Base-by-base conservation (phyloP, 202 grass and related monocot genomes). In the Brachypodium distachyon region DNA sequence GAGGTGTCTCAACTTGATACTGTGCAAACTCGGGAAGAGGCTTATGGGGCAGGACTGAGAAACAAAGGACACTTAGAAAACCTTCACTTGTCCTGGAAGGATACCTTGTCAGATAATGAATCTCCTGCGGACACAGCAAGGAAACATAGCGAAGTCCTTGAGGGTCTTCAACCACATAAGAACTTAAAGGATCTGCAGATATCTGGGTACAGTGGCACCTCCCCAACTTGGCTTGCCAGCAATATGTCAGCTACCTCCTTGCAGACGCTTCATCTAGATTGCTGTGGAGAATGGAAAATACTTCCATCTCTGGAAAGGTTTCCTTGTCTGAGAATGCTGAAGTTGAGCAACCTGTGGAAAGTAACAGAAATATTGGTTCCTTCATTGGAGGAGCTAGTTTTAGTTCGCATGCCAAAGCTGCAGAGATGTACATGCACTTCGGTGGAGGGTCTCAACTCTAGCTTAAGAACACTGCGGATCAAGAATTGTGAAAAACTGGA, bases 131-230 rank as follows among this genome's bases (percentile, higher is more conserved):
- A 13, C 6, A 38, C 4, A 32, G 19, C 16, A 42, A 73, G 27
- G 32, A n/a, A n/a, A n/a, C n/a, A n/a, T n/a, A n/a, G n/a, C n/a
- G 51, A 82, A 2, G 85, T 88, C 19, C 42, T 91, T 9, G 73
- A 88, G 25, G 72, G 67, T 12, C 82, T 91, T 57, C 70, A 91
- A 46, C 85, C 85, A 10, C 26, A 79, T 74, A 1, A 2, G 6
- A 74, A 43, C 65, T 77, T 91, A 5, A 87, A 80, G 57, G 29
- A 85, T 61, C 72, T 91, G 9, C 42, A 13, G 0, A 56, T 88
- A 25, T 78, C 9, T 63, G 29, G 67, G 6, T 88, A 82, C 32
- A 51, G 9, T n/a, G 60, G 81, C 29, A 3, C n/a, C 7, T 76
- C 12, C 33, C 77, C 85, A 21, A 40, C 44, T 17, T 91, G 89